Percentiles rank a stretch among this genome's conserved stretches.
Evolutionary conservation across 805 yeast genomes (phyloP).

Genomic region (Metschnikowia proteae): DNA sequence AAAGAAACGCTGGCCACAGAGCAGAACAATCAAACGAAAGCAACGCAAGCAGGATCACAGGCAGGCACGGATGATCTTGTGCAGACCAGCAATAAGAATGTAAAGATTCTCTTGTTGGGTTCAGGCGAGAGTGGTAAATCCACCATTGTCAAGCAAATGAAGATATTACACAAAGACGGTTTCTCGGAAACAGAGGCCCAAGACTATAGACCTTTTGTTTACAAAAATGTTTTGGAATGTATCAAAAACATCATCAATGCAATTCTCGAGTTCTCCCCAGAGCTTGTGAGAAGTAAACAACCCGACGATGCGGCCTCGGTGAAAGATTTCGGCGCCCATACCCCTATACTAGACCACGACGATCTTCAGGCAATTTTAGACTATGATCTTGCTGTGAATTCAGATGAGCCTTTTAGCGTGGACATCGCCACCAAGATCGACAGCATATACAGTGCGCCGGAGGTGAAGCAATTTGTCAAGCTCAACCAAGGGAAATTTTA

Average conservation of each 20-base stretch:
- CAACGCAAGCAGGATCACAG: neutral
- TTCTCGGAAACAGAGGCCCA: conserved; percentile 65
- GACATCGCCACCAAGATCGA: conserved; percentile 46
- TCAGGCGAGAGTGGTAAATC: conserved; percentile 88
- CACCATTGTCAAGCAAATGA: conserved; percentile 78
- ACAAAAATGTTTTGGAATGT: conserved; percentile 72
- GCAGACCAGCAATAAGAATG: conserved; percentile 38
- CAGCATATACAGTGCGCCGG: conserved; percentile 52
- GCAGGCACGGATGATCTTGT: conserved; percentile 7
- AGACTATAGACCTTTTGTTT: conserved; percentile 76
- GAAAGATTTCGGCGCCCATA: conserved; percentile 7
- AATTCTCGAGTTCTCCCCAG: conserved; percentile 48
- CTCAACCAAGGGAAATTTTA: conserved; percentile 68
- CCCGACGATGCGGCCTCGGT: conserved; percentile 13
- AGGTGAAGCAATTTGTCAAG: conserved; percentile 54
- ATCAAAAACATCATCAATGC: conserved; percentile 70
- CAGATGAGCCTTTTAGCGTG: conserved; percentile 49
- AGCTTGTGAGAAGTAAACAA: conserved; percentile 22
- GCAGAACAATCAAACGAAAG: neutral
- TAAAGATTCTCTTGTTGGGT: conserved; percentile 74
- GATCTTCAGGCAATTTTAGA: conserved; percentile 45
- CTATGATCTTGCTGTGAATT: conserved; percentile 51
- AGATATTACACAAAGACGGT: conserved; percentile 70
- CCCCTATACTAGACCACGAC: conserved; percentile 23
- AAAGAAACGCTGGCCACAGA: neutral